A percentile compares a stretch with the other conserved stretches of the same genome.
Conservation (phyloP, 2,329 filamentous ascomycete genomes). For the Epichloe coenophiala region DNA sequence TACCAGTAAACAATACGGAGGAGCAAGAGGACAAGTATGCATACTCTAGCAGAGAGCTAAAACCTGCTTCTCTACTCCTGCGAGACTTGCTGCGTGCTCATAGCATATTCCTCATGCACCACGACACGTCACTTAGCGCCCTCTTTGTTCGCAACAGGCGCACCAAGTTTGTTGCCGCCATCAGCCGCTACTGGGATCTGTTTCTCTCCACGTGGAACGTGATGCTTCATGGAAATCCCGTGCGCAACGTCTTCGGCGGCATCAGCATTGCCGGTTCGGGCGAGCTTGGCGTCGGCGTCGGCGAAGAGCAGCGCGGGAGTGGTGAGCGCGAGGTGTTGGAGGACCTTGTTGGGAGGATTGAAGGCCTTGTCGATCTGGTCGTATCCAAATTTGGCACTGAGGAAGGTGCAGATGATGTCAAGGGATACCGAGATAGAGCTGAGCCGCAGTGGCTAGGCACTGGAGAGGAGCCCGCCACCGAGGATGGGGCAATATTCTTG, state of each 20-base stretch:
- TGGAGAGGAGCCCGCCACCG: constrained; percentile 50
- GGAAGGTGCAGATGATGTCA: constrained; percentile 16
- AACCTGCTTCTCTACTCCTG: constrained; percentile 63
- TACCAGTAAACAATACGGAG: constrained; percentile 27
- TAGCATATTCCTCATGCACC: constrained; percentile 73
- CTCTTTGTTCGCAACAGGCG: constrained; percentile 53
- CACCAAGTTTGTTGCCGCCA: constrained; percentile 53
- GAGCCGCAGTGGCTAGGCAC: constrained; percentile 54
- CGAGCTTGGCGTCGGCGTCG: constrained; percentile 85
- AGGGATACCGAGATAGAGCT: constrained; percentile 8
- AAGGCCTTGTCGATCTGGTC: constrained; percentile 76
- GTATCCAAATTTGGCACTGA: constrained; percentile 67
- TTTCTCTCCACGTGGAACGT: constrained; percentile 71
- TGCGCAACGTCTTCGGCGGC: constrained; percentile 63
- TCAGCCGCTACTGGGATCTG: constrained; percentile 71
- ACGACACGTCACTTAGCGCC: constrained; percentile 58
- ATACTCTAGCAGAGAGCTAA: constrained; percentile 83
- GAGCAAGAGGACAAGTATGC: constrained; percentile 41
- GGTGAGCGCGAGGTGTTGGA: constrained; percentile 88
- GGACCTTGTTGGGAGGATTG: constrained; percentile 64
- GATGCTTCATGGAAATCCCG: constrained; percentile 78
- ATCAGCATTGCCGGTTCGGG: constrained; percentile 83
- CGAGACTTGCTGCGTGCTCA: constrained; percentile 76
- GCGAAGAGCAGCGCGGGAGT: constrained; percentile 89
- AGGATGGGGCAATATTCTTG: constrained; percentile 79